These are phyloP conservation scores for Boletus rubroflammeus DNA, from an alignment of 768 basidiomycete genomes.

Conservation along the genomic window DNA sequence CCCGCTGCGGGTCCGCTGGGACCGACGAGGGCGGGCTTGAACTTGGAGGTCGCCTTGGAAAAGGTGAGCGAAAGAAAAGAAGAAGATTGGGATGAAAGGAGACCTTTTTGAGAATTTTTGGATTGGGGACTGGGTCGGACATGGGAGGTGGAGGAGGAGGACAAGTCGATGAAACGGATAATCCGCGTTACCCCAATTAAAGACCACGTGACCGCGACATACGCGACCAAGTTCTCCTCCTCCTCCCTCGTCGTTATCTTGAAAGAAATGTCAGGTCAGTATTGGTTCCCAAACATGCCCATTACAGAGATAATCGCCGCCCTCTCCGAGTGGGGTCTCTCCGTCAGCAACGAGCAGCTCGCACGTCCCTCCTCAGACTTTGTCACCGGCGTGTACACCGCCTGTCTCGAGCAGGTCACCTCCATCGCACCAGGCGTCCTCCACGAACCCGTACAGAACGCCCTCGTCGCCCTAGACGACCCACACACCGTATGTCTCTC, in stretches of 20 bases:
- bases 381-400: slow-evolving; percentile 63
- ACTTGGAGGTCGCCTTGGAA: slow-evolving; percentile 34
- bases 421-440: slow-evolving; percentile 57
- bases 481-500: slow-evolving; percentile 49
- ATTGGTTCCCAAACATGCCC: slow-evolving; percentile 66
- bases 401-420: slow-evolving; percentile 71
- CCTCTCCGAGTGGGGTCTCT: slow-evolving; percentile 65
- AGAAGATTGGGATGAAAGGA: no score
- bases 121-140: neutral
- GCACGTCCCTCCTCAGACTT: slow-evolving; percentile 65
- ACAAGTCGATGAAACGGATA: slow-evolving; percentile 8
- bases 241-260: no score
- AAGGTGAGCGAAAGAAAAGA: neutral
- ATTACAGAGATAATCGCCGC: slow-evolving; percentile 60
- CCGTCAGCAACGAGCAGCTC: slow-evolving; percentile 66
- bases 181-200: slow-evolving; percentile 9
- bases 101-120: slow-evolving; percentile 12
- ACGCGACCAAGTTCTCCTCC: slow-evolving; percentile 6
- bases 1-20: slow-evolving; percentile 4
- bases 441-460: slow-evolving; percentile 53
- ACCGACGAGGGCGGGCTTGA: slow-evolving; percentile 39
- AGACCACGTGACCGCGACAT: slow-evolving; percentile 30
- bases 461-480: slow-evolving; percentile 47
- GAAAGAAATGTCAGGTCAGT: slow-evolving; percentile 39
- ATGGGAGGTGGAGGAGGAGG: neutral